Evolutionary conservation across 208 protist genomes (phyloP).

Genomic region (Leishmania major): DNA sequence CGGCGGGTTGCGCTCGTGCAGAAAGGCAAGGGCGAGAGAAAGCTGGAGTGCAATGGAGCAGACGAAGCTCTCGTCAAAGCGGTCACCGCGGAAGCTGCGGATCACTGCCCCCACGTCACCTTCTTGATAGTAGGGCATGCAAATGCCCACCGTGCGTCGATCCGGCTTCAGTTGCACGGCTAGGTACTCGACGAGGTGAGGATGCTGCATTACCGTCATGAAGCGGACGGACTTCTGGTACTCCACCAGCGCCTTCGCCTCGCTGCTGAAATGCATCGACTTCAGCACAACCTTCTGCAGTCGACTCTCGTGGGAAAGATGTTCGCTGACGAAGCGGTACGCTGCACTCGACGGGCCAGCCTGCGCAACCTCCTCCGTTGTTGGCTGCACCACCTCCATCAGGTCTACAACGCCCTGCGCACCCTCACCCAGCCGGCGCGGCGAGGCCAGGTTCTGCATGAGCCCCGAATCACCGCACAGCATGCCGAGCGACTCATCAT

Average conservation of each 20-base stretch:
- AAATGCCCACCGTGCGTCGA: conserved; percentile 46
- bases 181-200: conserved; percentile 77
- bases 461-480: conserved; percentile 76
- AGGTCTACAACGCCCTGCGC: conserved; percentile 69
- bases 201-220: conserved; percentile 63
- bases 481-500: conserved; percentile 46
- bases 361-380: conserved; percentile 29
- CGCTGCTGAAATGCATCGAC: conserved; percentile 44
- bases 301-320: conserved; percentile 22
- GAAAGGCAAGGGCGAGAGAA: conserved; percentile 47
- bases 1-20: conserved; percentile 80
- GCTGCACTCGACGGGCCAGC: conserved; percentile 27
- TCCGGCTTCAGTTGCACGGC: conserved; percentile 65
- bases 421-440: conserved; percentile 51
- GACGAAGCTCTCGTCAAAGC: conserved; percentile 57
- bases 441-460: conserved; percentile 40
- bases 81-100: conserved; percentile 39
- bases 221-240: conserved; percentile 79
- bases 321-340: conserved; percentile 34
- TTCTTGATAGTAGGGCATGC: conserved; percentile 82
- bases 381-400: conserved; percentile 41
- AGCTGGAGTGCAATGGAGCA: conserved; percentile 70
- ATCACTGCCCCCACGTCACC: conserved; percentile 63
- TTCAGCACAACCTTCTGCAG: conserved; percentile 63
- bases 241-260: conserved; percentile 32